Conservation (phyloP, 1,284 basidiomycete genomes). For the Leucoagaricus sp. region DNA sequence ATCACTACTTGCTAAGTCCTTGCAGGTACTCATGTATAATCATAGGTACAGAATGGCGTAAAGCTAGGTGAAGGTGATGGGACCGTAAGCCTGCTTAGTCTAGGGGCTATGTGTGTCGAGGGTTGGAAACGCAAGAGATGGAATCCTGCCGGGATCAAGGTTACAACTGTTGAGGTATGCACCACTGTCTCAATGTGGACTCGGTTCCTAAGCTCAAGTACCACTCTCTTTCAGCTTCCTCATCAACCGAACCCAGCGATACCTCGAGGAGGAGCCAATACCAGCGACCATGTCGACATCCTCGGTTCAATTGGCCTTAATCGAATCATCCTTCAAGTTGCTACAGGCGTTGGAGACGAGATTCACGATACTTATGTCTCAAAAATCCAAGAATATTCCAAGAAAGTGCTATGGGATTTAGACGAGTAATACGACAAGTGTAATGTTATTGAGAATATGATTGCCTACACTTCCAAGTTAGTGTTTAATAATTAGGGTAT, state of each 20-base stretch:
- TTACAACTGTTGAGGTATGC: slow-evolving; percentile 84
- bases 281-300: slow-evolving; percentile 93
- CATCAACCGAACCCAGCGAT: slow-evolving; percentile 79
- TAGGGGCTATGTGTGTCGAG: slow-evolving; percentile 95
- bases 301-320: slow-evolving; percentile 88
- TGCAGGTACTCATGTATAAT: not conserved
- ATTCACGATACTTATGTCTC: slow-evolving; percentile 79
- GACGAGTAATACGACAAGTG: not conserved
- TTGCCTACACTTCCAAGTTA: too few relatives aligned
- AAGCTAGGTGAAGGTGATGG: slow-evolving; percentile 95
- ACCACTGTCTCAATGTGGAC: slow-evolving; percentile 2
- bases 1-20: not conserved
- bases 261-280: slow-evolving; percentile 89
- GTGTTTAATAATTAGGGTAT: not conserved
- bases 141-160: slow-evolving; percentile 90
- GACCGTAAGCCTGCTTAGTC: slow-evolving; percentile 86
- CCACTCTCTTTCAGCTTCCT: slow-evolving; percentile 56
- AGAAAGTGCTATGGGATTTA: slow-evolving; percentile 78
- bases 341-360: slow-evolving; percentile 73
- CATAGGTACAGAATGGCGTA: slow-evolving; percentile 78
- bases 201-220: slow-evolving; percentile 13
- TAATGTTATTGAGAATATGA: not conserved
- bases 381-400: slow-evolving; percentile 77
- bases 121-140: slow-evolving; percentile 92
- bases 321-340: slow-evolving; percentile 89